Evolutionary conservation across 148 eudicot species (phyloP).

Genomic region (Hydrangea macrophylla): DNA sequence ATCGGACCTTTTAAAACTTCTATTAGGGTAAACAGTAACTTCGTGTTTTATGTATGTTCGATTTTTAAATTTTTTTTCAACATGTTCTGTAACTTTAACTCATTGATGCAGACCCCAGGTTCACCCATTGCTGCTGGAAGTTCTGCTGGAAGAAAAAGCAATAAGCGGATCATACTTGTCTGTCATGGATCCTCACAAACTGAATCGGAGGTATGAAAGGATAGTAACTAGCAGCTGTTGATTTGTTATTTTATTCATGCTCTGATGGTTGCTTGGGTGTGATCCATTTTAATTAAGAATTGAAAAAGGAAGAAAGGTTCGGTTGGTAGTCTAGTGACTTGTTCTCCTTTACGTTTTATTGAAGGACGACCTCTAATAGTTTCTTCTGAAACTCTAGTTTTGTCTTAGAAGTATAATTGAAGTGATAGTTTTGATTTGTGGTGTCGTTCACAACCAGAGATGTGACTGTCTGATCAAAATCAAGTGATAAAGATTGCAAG

Average conservation of each 20-base stretch:
- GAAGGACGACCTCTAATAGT: neutral
- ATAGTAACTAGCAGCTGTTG: neutral
- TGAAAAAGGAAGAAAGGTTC: too few relatives aligned
- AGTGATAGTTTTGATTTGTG: too few relatives aligned
- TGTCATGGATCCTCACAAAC: constrained; percentile 62
- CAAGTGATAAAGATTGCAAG: too few relatives aligned
- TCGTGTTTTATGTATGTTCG: constrained; percentile 8
- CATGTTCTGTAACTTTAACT: constrained; percentile 19
- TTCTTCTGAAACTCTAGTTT: neutral
- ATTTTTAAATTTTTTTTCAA: constrained; percentile 9
- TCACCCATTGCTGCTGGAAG: constrained; percentile 76
- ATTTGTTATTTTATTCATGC: neutral
- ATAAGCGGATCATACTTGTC: constrained; percentile 60
- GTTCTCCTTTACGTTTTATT: too few relatives aligned
- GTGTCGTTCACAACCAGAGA: too few relatives aligned
- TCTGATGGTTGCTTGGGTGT: constrained; percentile 15
- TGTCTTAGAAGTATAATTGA: too few relatives aligned
- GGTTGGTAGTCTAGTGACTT: too few relatives aligned
- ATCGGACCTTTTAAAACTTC: too few relatives aligned
- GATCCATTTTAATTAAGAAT: neutral
- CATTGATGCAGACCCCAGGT: constrained; percentile 73
- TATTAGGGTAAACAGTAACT: constrained; percentile 2
- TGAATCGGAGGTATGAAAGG: constrained; percentile 39
- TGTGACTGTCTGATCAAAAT: too few relatives aligned
- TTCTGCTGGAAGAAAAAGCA: constrained; percentile 77